A percentile compares a stretch with the other conserved stretches of the same genome.
These are phyloP conservation scores for Nothophoma quercina DNA, from an alignment of 2,329 filamentous ascomycete genomes.

Conservation along the genomic window DNA sequence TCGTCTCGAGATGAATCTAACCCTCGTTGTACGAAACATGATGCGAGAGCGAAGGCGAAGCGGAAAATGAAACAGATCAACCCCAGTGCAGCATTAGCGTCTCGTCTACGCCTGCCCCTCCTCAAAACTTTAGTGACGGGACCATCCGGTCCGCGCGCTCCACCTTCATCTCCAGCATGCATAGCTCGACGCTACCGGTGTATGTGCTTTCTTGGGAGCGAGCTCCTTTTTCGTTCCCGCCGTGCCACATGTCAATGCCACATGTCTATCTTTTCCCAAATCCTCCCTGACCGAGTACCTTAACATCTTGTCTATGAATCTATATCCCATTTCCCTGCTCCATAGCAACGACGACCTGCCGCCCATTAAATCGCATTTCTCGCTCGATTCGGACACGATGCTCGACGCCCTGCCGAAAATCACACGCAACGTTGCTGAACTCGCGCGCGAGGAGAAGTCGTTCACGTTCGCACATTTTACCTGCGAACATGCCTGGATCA, in stretches of 20 bases:
- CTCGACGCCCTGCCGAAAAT: conserved; percentile 40
- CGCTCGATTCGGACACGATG: conserved; percentile 20
- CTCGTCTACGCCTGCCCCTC: conserved; percentile 2
- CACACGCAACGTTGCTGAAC: conserved; percentile 48
- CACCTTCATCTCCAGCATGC: conserved; percentile 18
- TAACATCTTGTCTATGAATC: conserved; percentile 10
- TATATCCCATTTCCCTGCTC: conserved; percentile 15
- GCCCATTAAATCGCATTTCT: background rate
- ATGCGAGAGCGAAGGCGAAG: background rate
- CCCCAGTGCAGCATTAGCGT: background rate
- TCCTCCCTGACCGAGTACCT: background rate
- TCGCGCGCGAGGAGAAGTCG: conserved; percentile 52
- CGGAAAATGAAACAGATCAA: conserved; percentile 7
- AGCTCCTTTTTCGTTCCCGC: conserved; percentile 15
- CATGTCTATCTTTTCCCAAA: conserved; percentile 1
- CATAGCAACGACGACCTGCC: background rate
- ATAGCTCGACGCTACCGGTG: conserved; percentile 10
- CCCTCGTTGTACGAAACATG: background rate
- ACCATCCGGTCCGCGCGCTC: conserved; percentile 13
- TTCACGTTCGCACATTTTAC: conserved; percentile 66
- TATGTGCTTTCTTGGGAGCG: background rate
- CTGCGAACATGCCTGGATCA: conserved; percentile 68
- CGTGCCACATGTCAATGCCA: conserved; percentile 10
- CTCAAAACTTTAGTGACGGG: conserved; percentile 1
- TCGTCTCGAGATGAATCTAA: background rate